phyloP scores from a whole-genome alignment of 176 grass and related monocot species.

The Musa schizocarpa region DNA sequence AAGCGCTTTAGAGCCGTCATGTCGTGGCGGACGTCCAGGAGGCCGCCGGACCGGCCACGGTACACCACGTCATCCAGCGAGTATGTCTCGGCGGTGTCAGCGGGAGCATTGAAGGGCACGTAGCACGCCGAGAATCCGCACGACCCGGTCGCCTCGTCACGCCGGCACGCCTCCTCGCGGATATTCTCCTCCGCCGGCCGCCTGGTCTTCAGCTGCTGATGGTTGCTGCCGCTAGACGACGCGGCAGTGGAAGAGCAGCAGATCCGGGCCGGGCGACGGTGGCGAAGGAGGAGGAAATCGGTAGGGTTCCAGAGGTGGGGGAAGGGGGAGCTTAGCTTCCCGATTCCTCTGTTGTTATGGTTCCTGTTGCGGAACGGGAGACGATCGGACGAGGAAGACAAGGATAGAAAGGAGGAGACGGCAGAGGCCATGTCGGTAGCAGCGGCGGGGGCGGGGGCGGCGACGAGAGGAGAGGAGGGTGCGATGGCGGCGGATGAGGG shows the following conservation, averaged over 20 bases:
- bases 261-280: not conserved
- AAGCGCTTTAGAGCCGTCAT: conserved; percentile 47
- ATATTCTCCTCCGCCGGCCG: conserved; percentile 77
- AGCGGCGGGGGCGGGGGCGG: too few species aligned
- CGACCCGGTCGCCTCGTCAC: conserved; percentile 26
- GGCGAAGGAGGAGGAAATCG: conserved; percentile 25
- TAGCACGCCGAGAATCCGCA: conserved; percentile 53
- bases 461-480: too few species aligned
- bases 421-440: too few species aligned
- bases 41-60: conserved; percentile 65
- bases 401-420: too few species aligned
- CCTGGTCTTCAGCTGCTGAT: conserved; percentile 28
- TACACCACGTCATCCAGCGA: conserved; percentile 95
- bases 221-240: not conserved
- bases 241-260: not conserved
- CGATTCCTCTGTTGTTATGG: not conserved
- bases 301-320: not conserved
- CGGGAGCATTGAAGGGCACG: conserved; percentile 20
- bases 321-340: not conserved
- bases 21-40: conserved; percentile 88
- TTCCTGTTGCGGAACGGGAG: not conserved
- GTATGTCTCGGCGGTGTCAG: conserved; percentile 55
- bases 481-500: too few species aligned
- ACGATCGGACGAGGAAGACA: not conserved
- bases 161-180: conserved; percentile 72